These are phyloP conservation scores for Chiua virens DNA, from an alignment of 768 basidiomycete genomes.

Conservation along the genomic window DNA sequence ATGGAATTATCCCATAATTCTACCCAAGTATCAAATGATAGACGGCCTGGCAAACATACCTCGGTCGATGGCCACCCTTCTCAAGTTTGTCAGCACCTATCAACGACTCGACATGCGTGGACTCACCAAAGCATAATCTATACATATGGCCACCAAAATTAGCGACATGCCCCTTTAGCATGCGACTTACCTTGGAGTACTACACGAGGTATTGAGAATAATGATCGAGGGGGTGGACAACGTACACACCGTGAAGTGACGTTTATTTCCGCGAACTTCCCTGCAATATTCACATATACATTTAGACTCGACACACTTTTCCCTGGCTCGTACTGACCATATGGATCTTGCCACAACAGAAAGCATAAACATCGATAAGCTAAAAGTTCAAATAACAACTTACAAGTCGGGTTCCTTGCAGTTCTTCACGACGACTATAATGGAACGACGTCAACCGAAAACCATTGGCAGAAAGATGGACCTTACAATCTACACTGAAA, in stretches of 20 bases:
- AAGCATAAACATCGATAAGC: constrained; percentile 3
- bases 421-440: constrained; percentile 69
- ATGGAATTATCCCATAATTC: not conserved
- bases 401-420: constrained; percentile 79
- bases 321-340: constrained; percentile 55
- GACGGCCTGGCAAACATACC: constrained; percentile 42
- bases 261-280: constrained; percentile 87
- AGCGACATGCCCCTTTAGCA: constrained; percentile 1
- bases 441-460: not conserved
- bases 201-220: constrained; percentile 24
- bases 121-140: constrained; percentile 89
- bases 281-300: constrained; percentile 39
- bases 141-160: not conserved
- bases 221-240: constrained; percentile 2
- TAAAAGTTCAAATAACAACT: constrained; percentile 24
- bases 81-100: not conserved
- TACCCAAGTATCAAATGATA: not conserved
- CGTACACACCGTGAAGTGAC: constrained; percentile 82
- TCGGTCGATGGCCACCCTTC: constrained; percentile 92
- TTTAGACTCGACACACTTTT: constrained; percentile 23
- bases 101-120: not conserved
- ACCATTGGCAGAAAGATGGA: not conserved
- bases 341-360: constrained; percentile 56
- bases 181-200: constrained; percentile 72
- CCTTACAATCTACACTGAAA: constrained; percentile 69